Percentiles rank a stretch among this genome's conserved stretches.
Conservation (phyloP, 2,329 filamentous ascomycete species). For the Phaeosphaeriaceae sp. region DNA sequence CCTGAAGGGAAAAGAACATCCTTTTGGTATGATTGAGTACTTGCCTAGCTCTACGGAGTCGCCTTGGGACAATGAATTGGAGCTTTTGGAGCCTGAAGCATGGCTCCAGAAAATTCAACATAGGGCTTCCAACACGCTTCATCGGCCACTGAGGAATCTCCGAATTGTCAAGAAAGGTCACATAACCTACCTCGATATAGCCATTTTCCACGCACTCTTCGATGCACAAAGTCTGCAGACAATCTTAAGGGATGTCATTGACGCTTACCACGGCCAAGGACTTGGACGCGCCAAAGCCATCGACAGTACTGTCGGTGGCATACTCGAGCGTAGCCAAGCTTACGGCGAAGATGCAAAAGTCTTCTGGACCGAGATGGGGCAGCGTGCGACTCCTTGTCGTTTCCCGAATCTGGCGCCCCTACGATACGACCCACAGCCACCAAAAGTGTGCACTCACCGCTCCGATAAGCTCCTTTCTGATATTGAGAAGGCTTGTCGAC, state of each 20-base stretch:
- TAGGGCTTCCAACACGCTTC: conserved; percentile 55
- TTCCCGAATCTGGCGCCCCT: conserved; percentile 81
- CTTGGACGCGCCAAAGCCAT: conserved; percentile 44
- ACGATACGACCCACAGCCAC: conserved; percentile 43
- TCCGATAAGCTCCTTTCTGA: conserved; percentile 52
- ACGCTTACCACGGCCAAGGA: conserved; percentile 44
- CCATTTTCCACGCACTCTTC: conserved; percentile 82
- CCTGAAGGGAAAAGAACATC: conserved; percentile 64
- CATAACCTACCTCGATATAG: conserved; percentile 53
- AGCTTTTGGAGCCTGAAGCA: conserved; percentile 12
- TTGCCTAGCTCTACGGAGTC: conserved; percentile 38
- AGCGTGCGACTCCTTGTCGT: conserved; percentile 66
- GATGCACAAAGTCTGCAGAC: conserved; percentile 77
- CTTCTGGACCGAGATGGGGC: conserved; percentile 71
- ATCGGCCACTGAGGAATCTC: conserved; percentile 70
- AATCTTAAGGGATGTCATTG: conserved; percentile 68
- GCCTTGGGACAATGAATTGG: conserved; percentile 38
- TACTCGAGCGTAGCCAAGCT: conserved; percentile 50
- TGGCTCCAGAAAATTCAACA: conserved; percentile 33
- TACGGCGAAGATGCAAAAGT: conserved; percentile 41
- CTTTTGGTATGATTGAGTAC: conserved; percentile 80
- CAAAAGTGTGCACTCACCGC: conserved; percentile 44
- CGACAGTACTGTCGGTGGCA: conserved; percentile 53
- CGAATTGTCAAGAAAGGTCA: conserved; percentile 52
- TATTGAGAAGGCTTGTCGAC: conserved; percentile 65